These are phyloP conservation scores for Botrytis elliptica DNA, from an alignment of 2,329 filamentous ascomycete genomes.

Conservation along the genomic window DNA sequence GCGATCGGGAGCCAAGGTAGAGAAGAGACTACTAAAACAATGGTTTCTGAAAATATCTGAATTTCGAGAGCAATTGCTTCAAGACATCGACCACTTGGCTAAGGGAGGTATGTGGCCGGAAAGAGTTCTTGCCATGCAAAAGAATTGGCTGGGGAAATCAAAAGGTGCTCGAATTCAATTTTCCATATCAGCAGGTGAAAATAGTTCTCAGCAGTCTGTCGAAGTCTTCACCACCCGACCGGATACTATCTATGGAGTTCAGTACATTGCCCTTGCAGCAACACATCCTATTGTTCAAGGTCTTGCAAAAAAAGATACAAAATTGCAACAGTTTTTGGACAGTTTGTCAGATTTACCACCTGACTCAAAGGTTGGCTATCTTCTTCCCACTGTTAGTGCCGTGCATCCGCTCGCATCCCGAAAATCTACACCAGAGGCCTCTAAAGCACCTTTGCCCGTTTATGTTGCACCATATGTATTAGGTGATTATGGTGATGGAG, in stretches of 20 bases:
- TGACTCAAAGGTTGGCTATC: conserved; percentile 66
- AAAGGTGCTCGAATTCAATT: conserved; percentile 72
- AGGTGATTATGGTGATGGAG: conserved; percentile 80
- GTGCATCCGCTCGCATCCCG: conserved; percentile 64
- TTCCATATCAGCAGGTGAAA: conserved; percentile 47
- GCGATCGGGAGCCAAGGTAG: conserved; percentile 82
- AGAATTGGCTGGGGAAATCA: conserved; percentile 84
- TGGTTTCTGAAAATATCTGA: conserved; percentile 88
- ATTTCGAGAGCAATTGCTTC: conserved; percentile 69
- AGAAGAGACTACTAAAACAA: conserved; percentile 76
- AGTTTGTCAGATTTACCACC: conserved; percentile 55
- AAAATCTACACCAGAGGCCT: conserved; percentile 49
- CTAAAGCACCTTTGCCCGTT: conserved; percentile 63
- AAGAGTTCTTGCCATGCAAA: conserved; percentile 77
- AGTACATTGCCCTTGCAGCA: conserved; percentile 77
- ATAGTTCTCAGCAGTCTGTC: conserved; percentile 42
- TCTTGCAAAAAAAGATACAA: conserved; percentile 57
- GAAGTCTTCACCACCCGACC: conserved; percentile 82
- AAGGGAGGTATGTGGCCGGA: conserved; percentile 73
- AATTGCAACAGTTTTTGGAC: conserved; percentile 67
- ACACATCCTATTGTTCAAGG: conserved; percentile 66
- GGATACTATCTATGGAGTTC: conserved; percentile 83
- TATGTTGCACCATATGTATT: conserved; percentile 84
- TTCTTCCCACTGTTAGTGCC: conserved; percentile 59
- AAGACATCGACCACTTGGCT: conserved; percentile 66